Base-by-base conservation (phyloP, 305 asterid genomes). In the Solanum hybrid region DNA sequence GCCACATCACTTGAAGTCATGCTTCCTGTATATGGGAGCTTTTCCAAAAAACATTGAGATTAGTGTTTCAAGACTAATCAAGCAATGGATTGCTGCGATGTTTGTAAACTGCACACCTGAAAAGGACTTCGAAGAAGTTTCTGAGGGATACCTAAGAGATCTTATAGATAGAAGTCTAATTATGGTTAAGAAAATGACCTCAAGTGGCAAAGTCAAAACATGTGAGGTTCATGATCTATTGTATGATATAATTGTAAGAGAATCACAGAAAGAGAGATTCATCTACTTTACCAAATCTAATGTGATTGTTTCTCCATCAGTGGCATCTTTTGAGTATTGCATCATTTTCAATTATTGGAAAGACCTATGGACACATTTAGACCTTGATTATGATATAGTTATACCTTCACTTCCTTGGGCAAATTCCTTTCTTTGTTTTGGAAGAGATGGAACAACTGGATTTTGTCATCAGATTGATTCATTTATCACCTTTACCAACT, bases 1-100 rank as follows among this genome's bases (percentile, higher is more conserved):
- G 89, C 89, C 89, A 17, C 73, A 3, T 24, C 86, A 88, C 26
- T 88, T 88, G 75, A 75, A 34, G 80, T 0, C 89, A 26, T 88
- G 89, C 86, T 88, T 77, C 80, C 73, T 88, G 27, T 88, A 88
- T 88, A 36, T 88, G 7, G 89, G 89, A 40, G 77, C 31, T 38
- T 88, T 88, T 29, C 89, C 86, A 75, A 64, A 77, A 38, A 0
- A 87, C 36, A 15, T 22, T 87, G 84, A 87, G 14, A 40, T 87
- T 24, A 79, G 19, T 37, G 89, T 40, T 32, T 36, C 35, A 56
- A 72, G 2, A 45, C 40, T 73, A 73, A 73, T 87, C 77, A 64
- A 60, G 85, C 45, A 73, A 24, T 87, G 89, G 89, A 75, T 87
- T 10, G 89, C 89, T 5, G 71, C 38, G 29, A 40, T 7, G 15